Conservation (phyloP, 805 yeast species). For the Myxozyma mucilagina region DNA sequence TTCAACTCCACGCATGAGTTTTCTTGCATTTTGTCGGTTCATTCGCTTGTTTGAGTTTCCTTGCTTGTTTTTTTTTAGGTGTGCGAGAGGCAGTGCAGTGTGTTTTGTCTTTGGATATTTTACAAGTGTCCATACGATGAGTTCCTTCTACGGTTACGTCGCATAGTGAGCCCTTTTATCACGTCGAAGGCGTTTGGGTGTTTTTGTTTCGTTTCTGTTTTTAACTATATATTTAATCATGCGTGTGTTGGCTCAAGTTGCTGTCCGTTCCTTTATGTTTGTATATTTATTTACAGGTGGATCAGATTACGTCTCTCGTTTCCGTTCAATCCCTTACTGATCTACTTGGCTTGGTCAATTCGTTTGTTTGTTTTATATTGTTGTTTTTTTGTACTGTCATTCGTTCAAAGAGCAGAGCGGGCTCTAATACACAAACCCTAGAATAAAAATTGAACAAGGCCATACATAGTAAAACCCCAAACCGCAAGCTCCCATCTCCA, state of each 20-base stretch:
- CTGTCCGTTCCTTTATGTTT: not conserved
- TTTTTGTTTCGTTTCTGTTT: not conserved
- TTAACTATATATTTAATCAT: not conserved
- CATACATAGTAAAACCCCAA: too few relatives aligned
- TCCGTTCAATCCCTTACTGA: not conserved
- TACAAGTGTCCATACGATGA: too few relatives aligned
- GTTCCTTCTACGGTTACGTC: not conserved
- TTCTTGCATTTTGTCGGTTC: not conserved
- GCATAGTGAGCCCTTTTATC: not conserved
- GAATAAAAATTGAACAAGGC: too few relatives aligned
- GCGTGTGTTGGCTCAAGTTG: too few relatives aligned
- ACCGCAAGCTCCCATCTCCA: too few relatives aligned
- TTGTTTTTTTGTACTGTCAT: not conserved
- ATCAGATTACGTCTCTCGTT: not conserved
- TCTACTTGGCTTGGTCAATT: not conserved
- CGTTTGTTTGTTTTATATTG: not conserved
- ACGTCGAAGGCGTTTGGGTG: not conserved
- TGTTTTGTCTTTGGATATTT: not conserved
- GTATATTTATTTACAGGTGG: not conserved
- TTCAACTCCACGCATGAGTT: not conserved
- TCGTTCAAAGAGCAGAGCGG: not conserved
- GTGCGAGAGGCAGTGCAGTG: not conserved
- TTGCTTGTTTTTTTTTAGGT: not conserved
- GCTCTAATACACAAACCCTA: not conserved
- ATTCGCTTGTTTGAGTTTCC: not conserved